Evolutionary conservation across 345 rosid genomes (phyloP).

Genomic region (Eucalyptus cloeziana): DNA sequence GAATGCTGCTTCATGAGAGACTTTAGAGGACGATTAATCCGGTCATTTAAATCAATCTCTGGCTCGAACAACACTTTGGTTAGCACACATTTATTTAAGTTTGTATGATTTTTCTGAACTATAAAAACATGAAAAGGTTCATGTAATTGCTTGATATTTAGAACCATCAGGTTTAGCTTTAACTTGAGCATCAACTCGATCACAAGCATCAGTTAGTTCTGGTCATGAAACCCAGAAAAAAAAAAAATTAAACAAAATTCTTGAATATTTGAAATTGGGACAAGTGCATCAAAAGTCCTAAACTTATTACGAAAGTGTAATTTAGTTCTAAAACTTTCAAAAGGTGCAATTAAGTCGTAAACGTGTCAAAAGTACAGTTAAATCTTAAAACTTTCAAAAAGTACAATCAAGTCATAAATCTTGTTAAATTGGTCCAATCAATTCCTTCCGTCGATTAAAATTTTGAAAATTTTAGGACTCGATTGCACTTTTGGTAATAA

Average conservation of each 20-base stretch:
- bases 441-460: fast-evolving
- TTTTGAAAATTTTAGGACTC: too few relatives aligned
- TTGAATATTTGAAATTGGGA: not conserved
- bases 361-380: too few relatives aligned
- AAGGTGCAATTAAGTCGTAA: too few relatives aligned
- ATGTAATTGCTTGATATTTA: not conserved
- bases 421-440: too few relatives aligned
- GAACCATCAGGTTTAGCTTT: not conserved
- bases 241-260: not conserved
- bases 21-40: not conserved
- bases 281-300: too few relatives aligned
- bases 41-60: not conserved
- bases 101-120: not conserved
- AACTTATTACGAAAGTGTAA: fast-evolving
- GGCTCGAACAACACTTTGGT: not conserved
- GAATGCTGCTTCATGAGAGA: not conserved
- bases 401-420: fast-evolving
- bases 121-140: not conserved
- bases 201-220: not conserved
- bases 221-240: fast-evolving
- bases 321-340: too few relatives aligned
- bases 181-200: fast-evolving
- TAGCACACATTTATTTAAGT: not conserved
- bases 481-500: fast-evolving
- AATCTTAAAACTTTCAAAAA: too few relatives aligned